These are phyloP conservation scores for Calocera cornea DNA, from an alignment of 768 basidiomycete species.

Conservation along the genomic window DNA sequence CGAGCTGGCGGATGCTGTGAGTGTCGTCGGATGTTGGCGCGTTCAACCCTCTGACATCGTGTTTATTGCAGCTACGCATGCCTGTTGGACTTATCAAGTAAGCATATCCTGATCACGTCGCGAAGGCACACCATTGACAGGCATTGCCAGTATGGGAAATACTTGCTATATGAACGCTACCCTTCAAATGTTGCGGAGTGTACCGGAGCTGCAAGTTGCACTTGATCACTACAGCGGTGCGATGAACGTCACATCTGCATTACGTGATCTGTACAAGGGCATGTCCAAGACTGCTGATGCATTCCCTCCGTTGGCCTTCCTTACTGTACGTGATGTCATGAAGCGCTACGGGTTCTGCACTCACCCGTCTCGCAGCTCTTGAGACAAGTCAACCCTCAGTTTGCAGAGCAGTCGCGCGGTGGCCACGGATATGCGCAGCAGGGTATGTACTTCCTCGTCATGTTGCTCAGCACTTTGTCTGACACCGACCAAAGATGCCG, in stretches of 20 bases:
- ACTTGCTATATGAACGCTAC: conserved; percentile 98
- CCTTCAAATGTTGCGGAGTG: conserved; percentile 80
- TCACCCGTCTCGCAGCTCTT: conserved; percentile 27
- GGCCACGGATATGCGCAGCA: conserved; percentile 67
- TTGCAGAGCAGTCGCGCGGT: conserved; percentile 50
- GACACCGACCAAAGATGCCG: conserved; percentile 44
- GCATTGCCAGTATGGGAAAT: conserved; percentile 53
- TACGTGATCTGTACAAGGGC: conserved; percentile 54
- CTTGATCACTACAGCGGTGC: conserved; percentile 35
- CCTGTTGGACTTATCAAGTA: conserved; percentile 72
- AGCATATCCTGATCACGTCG: conserved; percentile 12
- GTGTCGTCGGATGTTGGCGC: conserved; percentile 15
- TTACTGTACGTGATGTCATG: conserved; percentile 32
- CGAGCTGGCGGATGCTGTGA: conserved; percentile 65
- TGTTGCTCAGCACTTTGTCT: background rate
- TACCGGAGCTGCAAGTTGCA: conserved; percentile 75
- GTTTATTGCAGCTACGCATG: conserved; percentile 42
- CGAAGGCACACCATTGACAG: background rate
- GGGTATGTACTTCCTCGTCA: conserved; percentile 23
- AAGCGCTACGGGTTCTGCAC: background rate
- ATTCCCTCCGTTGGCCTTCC: conserved; percentile 55
- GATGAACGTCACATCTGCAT: conserved; percentile 31
- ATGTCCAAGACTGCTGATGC: conserved; percentile 69
- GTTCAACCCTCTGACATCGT: conserved; percentile 9
- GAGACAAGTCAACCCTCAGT: conserved; percentile 75